Conservation (phyloP, 495 filamentous ascomycete genomes). For the Lichina pygmaea region DNA sequence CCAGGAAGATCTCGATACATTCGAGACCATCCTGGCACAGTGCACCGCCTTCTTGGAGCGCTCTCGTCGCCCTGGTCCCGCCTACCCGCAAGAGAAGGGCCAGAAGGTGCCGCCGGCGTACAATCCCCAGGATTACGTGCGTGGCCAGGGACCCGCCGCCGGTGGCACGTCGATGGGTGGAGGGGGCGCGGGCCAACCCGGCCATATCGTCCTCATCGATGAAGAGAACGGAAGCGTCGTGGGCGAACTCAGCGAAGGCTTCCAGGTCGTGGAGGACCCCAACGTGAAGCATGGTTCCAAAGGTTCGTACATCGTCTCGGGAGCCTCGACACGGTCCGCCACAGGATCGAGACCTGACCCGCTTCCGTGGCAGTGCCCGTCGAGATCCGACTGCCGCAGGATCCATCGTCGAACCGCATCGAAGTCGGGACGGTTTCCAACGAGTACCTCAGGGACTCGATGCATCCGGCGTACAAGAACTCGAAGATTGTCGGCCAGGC, state of each 20-base stretch:
- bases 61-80: conserved; percentile 24
- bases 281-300: conserved; percentile 62
- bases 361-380: conserved; percentile 39
- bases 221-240: conserved; percentile 86
- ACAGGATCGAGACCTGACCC: background rate
- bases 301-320: conserved; percentile 22
- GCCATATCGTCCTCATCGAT: conserved; percentile 54
- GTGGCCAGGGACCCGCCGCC: conserved; percentile 47
- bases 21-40: conserved; percentile 86
- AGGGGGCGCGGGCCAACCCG: conserved; percentile 11
- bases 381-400: conserved; percentile 57
- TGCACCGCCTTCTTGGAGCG: conserved; percentile 83
- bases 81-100: background rate
- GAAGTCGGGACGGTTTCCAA: conserved; percentile 47
- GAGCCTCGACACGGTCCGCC: background rate
- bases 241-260: conserved; percentile 65
- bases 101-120: conserved; percentile 22
- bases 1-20: conserved; percentile 86
- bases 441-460: conserved; percentile 54
- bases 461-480: conserved; percentile 71
- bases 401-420: conserved; percentile 41
- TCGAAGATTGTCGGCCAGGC: conserved; percentile 75
- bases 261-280: conserved; percentile 48
- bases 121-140: conserved; percentile 54
- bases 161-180: conserved; percentile 8